phyloP scores from a whole-genome alignment of 2,329 filamentous ascomycete genomes.

The Scedosporium boydii region DNA sequence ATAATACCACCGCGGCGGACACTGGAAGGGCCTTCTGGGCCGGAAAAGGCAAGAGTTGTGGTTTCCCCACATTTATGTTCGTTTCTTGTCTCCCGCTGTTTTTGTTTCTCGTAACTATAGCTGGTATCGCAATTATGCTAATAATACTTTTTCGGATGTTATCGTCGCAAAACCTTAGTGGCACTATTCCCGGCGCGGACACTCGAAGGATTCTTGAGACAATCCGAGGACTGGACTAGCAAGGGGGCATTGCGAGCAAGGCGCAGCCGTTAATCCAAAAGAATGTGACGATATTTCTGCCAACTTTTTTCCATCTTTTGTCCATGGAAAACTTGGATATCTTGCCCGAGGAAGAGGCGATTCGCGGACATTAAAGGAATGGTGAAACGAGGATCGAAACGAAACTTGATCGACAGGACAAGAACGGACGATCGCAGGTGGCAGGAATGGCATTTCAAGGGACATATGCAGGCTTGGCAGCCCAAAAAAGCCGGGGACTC shows the following conservation, averaged over 20 bases:
- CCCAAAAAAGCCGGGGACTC: not conserved
- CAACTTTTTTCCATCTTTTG: not conserved
- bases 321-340: not conserved
- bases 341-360: not conserved
- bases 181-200: not conserved
- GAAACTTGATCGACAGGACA: slow-evolving; percentile 1
- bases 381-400: slow-evolving; percentile 4
- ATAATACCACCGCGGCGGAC: not conserved
- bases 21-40: not conserved
- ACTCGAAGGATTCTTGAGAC: not conserved
- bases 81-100: not conserved
- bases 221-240: not conserved
- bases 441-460: not conserved
- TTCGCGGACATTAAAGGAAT: slow-evolving; percentile 3
- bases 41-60: not conserved
- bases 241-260: not conserved
- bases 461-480: not conserved
- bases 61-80: not conserved
- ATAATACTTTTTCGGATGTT: too few species aligned
- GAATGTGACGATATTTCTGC: not conserved
- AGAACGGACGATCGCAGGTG: not conserved
- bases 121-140: too few species aligned
- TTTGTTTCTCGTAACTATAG: too few species aligned
- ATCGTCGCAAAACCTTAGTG: not conserved
- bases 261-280: not conserved